Evolutionary conservation across 2,329 filamentous ascomycete species (phyloP).

Genomic region (Aspergillus terreus): DNA sequence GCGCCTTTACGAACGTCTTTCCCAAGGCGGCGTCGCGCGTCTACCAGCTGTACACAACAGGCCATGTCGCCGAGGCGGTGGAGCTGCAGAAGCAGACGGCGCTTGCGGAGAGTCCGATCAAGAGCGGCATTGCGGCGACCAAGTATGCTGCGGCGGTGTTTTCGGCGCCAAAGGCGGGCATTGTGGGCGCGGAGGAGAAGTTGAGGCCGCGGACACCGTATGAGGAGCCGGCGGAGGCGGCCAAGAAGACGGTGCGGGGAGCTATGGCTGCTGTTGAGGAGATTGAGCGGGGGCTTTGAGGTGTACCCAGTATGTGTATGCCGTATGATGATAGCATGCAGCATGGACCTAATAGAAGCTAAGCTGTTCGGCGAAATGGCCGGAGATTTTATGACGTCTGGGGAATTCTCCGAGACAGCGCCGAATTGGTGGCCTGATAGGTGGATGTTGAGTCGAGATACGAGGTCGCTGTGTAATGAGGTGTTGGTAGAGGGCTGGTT

Average conservation of each 20-base stretch:
- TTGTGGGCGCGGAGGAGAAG: slow-evolving; percentile 57
- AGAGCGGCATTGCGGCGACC: slow-evolving; percentile 63
- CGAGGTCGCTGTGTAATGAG: too few relatives aligned
- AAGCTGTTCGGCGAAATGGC: background rate
- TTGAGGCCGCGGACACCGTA: slow-evolving; percentile 62
- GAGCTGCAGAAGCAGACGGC: slow-evolving; percentile 60
- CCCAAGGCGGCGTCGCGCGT: slow-evolving; percentile 55
- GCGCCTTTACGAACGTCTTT: slow-evolving; percentile 57
- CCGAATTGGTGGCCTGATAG: too few relatives aligned
- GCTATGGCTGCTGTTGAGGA: slow-evolving; percentile 28
- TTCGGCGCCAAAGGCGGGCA: slow-evolving; percentile 57
- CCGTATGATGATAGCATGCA: background rate
- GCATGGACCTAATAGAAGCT: background rate
- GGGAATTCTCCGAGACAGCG: too few relatives aligned
- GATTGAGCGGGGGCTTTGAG: background rate
- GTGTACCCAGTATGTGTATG: background rate
- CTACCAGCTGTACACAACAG: slow-evolving; percentile 59
- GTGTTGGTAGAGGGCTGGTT: too few relatives aligned
- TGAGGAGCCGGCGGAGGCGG: slow-evolving; percentile 41
- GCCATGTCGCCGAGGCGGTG: slow-evolving; percentile 57
- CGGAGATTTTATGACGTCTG: too few relatives aligned
- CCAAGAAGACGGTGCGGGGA: slow-evolving; percentile 41
- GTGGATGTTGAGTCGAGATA: too few relatives aligned
- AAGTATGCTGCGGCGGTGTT: slow-evolving; percentile 65
- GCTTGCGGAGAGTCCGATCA: slow-evolving; percentile 62